Base-by-base conservation (phyloP, 495 filamentous ascomycete genomes). In the Penicillium paradoxum region DNA sequence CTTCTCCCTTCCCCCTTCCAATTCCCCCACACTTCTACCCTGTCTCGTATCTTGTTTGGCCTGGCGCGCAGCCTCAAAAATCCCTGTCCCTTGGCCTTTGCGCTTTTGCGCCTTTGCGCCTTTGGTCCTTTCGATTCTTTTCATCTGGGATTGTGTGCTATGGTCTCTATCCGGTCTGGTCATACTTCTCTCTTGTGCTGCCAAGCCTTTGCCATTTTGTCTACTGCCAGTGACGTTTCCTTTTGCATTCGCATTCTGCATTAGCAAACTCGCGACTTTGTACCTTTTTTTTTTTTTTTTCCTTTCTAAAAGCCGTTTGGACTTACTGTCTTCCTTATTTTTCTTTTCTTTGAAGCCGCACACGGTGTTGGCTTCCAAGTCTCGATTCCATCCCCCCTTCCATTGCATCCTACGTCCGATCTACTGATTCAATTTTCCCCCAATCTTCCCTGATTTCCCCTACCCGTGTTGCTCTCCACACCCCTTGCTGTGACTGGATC, bases 401-500 rank as follows among this genome's bases (percentile, higher is more conserved):
- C 14, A 1, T 22, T 33, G 14, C 29, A 10, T 45, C 30, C 30
- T 21, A 14, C 17, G 4, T 42, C 11, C 13, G 11, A 32, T 24
- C 18, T 42, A 19, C 27, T n/a, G 21, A 27, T 36, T 34, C 49
- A 24, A 11, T 39, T 45, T 45, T 22, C 22, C 49, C 19, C 29
- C 41, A 22, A n/a, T n/a, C 10, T 10, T 17, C 36, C 32, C 19
- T 49, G 19, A 41, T 40, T 44, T 29, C 22, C 24, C 45, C 33
- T 34, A 25, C n/a, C 25, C 15, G 45, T 37, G 44, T 46, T 21
- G 32, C 17, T 34, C 33, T 27, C 32, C 45, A 34, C 45, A 47
- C 47, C 41, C 49, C 49, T 51, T 51, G 49, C 48, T 50, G 48
- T 18, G 33, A 51, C 38, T 41, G 45, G 45, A 37, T 32, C 34